Base-by-base conservation (phyloP, 768 basidiomycete species). In the Leccinum ochraceum region DNA sequence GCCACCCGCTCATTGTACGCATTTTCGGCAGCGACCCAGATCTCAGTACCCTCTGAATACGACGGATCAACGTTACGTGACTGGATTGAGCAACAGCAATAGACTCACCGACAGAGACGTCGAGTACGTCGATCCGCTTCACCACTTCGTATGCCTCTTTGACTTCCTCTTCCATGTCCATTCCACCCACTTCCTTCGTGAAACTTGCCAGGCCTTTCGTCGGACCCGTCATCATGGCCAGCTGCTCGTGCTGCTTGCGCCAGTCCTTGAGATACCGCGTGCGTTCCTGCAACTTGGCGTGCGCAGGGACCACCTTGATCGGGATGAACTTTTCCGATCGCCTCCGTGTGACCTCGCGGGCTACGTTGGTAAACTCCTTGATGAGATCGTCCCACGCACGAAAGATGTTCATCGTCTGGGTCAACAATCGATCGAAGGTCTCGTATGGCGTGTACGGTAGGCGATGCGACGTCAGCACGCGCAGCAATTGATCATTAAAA, bases 121-220 rank as follows among this genome's bases (percentile, higher is more conserved):
- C 97, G 57, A 99, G 78, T 4, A 97, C 94, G 69, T 98, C 95
- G 61, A 97, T 94, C 67, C 93, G 86, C 81, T 97, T 98, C 69
- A 99, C 85, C n/a, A 90, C 88, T 71, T 99, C 96, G 74, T 98
- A 99, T 13, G 94, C 94, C 72, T 94, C 89, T 73, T 92, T 89
- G 48, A 98, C 95, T 74, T 98, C 96, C 68, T 94, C 94, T 71
- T 95, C 95, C 95, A 98, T 97, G 69, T 98, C 94, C 83, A 98
- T 89, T 3, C 93, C 94, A 1, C 90, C 88, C 16, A 91, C 85
- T 61, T 93, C 89, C 68, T 86, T 83, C 4, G 89, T 87, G 7
- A 86, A 81, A 39, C 86, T 80, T 4, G 86, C 86, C 17, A 95
- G 76, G 3, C 94, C 95, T 69, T 91, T 92, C 39, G 93, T 94